Conservation (phyloP, 2,329 filamentous ascomycete genomes). For the Cryphonectria japonica region DNA sequence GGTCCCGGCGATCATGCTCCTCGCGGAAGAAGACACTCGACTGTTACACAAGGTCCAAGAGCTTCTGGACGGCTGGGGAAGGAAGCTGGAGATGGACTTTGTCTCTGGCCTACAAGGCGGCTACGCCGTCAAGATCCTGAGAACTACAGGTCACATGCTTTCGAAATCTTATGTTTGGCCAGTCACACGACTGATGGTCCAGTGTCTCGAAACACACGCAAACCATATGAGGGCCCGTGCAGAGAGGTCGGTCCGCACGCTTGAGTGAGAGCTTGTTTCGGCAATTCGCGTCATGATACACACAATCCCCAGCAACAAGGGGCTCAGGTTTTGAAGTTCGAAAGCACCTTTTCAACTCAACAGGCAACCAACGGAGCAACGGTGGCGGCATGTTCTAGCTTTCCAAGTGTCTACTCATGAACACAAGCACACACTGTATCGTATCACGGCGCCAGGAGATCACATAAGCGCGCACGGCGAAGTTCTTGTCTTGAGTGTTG, state of each 20-base stretch:
- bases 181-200: conserved; percentile 59
- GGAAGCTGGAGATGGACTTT: conserved; percentile 70
- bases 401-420: not conserved
- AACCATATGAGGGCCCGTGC: conserved; percentile 55
- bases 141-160: conserved; percentile 83
- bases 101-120: conserved; percentile 61
- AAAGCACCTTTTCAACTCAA: not conserved
- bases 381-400: not conserved
- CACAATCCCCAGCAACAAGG: not conserved
- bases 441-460: not conserved
- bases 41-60: conserved; percentile 81
- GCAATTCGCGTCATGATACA: not conserved
- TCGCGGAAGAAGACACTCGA: conserved; percentile 90
- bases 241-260: conserved; percentile 48
- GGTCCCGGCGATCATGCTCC: conserved; percentile 84
- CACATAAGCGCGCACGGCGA: not conserved
- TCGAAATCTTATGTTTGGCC: conserved; percentile 93
- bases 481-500: not conserved
- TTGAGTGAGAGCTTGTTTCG: not conserved
- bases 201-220: conserved; percentile 59
- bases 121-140: conserved; percentile 82
- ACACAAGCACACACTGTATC: not conserved
- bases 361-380: not conserved
- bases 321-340: not conserved
- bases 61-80: conserved; percentile 75